phyloP scores from a whole-genome alignment of 1,284 basidiomycete species.

The Apiotrichum gracile region DNA sequence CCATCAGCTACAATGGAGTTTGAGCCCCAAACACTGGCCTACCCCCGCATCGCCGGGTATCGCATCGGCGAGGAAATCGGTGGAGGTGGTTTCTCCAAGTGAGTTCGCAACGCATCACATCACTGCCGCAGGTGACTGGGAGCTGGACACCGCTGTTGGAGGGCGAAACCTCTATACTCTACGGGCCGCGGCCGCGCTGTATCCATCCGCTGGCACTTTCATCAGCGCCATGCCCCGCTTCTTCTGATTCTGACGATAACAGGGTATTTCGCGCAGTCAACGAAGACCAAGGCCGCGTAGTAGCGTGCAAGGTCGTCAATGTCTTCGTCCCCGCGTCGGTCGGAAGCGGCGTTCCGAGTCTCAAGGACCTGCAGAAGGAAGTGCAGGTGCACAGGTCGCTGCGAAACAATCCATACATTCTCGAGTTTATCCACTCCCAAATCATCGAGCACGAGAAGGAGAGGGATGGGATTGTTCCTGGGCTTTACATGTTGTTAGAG shows the following conservation, averaged over 20 bases:
- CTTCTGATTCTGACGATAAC: too few species aligned
- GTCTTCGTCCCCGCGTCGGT: slow-evolving; percentile 46
- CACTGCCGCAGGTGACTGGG: too few species aligned
- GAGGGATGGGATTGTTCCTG: slow-evolving; percentile 53
- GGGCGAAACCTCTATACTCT: too few species aligned
- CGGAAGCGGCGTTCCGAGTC: slow-evolving; percentile 40
- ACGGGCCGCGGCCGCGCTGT: too few species aligned
- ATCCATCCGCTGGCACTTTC: too few species aligned
- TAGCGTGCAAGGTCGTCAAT: slow-evolving; percentile 77
- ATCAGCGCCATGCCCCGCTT: too few species aligned
- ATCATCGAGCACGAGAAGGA: slow-evolving; percentile 64
- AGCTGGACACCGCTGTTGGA: too few species aligned
- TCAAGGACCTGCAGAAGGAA: slow-evolving; percentile 85
- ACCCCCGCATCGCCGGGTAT: slow-evolving; percentile 55
- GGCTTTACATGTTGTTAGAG: slow-evolving; percentile 88
- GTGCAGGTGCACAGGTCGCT: slow-evolving; percentile 82
- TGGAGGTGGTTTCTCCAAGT: slow-evolving; percentile 79
- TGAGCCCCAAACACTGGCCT: slow-evolving; percentile 11
- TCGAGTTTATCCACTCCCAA: slow-evolving; percentile 75
- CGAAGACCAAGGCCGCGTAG: slow-evolving; percentile 55
- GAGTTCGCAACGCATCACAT: slow-evolving; percentile 25
- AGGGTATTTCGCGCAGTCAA: slow-evolving; percentile 79
- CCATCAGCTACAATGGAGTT: not conserved
- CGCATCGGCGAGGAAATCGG: slow-evolving; percentile 68
- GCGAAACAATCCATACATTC: slow-evolving; percentile 73